These are phyloP conservation scores for Fusarium sp. DNA, from an alignment of 2,329 filamentous ascomycete genomes.

Conservation along the genomic window DNA sequence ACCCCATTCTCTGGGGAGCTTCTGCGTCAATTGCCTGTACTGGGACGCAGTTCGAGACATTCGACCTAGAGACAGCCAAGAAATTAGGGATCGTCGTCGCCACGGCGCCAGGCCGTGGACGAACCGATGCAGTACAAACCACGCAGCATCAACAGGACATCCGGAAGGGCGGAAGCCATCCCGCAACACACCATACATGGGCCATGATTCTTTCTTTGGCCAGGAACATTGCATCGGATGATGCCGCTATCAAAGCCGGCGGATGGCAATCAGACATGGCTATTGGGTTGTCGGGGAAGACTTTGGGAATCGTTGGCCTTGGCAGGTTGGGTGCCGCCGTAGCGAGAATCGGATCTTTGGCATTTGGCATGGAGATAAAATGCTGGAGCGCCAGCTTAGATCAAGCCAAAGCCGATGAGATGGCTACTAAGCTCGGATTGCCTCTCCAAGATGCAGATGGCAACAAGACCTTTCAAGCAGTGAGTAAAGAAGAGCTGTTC, in stretches of 20 bases:
- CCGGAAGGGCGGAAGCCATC: conserved; percentile 1
- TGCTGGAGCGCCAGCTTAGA: conserved; percentile 2
- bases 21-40: neutral
- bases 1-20: neutral
- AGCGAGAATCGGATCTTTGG: conserved; percentile 3
- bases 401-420: conserved; percentile 62
- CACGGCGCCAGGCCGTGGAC: neutral
- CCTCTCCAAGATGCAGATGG: neutral
- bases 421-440: conserved; percentile 5
- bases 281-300: neutral
- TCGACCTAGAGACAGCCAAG: neutral
- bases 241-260: neutral
- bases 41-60: conserved; percentile 1
- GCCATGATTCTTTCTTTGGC: neutral
- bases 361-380: conserved; percentile 6
- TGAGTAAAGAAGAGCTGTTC: conserved; percentile 13
- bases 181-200: neutral
- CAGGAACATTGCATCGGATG: neutral
- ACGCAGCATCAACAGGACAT: conserved; percentile 6
- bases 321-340: conserved; percentile 4
- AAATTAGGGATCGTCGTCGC: neutral
- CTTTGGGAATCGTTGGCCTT: neutral
- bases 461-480: conserved; percentile 5
- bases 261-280: conserved; percentile 9
- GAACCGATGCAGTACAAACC: neutral